Percentiles rank a stretch among this genome's conserved stretches.
Evolutionary conservation across 139 green algal species (phyloP).

Genomic region (Micractinium conductrix): DNA sequence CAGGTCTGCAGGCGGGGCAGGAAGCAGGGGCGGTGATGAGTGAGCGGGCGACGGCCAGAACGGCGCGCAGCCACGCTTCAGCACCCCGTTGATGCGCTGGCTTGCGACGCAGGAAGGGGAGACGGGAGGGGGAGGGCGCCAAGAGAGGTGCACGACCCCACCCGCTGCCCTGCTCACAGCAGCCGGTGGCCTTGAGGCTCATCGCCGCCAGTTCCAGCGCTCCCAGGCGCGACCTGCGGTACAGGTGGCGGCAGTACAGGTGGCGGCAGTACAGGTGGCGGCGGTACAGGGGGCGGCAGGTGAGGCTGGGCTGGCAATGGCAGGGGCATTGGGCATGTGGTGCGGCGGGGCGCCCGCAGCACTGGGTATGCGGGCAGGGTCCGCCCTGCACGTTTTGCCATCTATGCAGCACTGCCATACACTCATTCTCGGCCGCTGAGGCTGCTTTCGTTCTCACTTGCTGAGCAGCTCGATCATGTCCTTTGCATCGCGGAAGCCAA

Average conservation of each 20-base stretch:
- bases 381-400: too few relatives aligned
- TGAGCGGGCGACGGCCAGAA: background rate
- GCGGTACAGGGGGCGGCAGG: too few relatives aligned
- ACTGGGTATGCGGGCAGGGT: too few relatives aligned
- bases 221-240: constrained; percentile 65
- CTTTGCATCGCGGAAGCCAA: constrained; percentile 57
- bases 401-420: background rate
- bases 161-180: background rate
- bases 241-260: too few relatives aligned
- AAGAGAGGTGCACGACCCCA: too few relatives aligned
- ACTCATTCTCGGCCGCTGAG: background rate
- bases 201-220: constrained; percentile 79
- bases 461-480: constrained; percentile 64
- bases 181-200: constrained; percentile 24
- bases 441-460: constrained; percentile 17
- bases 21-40: background rate
- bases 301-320: too few relatives aligned
- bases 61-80: background rate
- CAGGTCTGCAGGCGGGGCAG: constrained; percentile 55
- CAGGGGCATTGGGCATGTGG: background rate
- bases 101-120: too few relatives aligned
- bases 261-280: too few relatives aligned
- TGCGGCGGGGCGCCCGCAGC: background rate
- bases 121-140: too few relatives aligned
- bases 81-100: too few relatives aligned